phyloP scores from a whole-genome alignment of 495 filamentous ascomycete genomes.

The Hypoxylon fragiforme region DNA sequence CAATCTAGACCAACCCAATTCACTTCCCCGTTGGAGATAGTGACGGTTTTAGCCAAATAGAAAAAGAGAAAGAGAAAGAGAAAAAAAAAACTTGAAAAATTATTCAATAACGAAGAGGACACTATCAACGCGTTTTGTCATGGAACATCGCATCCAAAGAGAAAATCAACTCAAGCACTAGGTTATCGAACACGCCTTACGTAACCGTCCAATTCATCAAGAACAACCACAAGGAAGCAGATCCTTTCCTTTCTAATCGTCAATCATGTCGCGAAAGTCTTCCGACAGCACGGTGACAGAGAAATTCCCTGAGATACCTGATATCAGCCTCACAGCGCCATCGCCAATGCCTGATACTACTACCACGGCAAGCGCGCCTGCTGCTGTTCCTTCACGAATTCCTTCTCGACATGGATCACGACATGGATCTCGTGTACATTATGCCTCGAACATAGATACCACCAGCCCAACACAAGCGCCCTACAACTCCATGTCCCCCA shows the following conservation, averaged over 20 bases:
- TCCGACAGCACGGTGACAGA: conserved; percentile 24
- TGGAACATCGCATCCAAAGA: not conserved
- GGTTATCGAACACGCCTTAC: not conserved
- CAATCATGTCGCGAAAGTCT: conserved; percentile 19
- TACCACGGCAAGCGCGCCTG: conserved; percentile 5
- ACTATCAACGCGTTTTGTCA: too few species aligned
- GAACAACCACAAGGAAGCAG: too few species aligned
- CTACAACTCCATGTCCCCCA: conserved; percentile 2
- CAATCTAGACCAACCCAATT: too few species aligned
- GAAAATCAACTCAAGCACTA: not conserved
- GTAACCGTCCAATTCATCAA: too few species aligned
- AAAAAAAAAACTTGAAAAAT: too few species aligned
- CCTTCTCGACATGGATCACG: too few species aligned
- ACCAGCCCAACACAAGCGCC: not conserved
- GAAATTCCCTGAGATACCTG: conserved; percentile 20
- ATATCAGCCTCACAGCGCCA: not conserved
- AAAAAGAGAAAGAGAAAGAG: too few species aligned
- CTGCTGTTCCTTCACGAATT: not conserved
- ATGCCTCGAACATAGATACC: conserved; percentile 16
- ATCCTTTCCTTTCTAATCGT: not conserved
- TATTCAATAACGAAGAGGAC: too few species aligned
- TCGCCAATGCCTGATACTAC: not conserved
- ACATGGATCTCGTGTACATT: conserved; percentile 5
- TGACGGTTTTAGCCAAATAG: too few species aligned
- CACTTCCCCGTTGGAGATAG: too few species aligned